Evolutionary conservation across 2,329 filamentous ascomycete species (phyloP).

Genomic region (Drechmeria coniospora): DNA sequence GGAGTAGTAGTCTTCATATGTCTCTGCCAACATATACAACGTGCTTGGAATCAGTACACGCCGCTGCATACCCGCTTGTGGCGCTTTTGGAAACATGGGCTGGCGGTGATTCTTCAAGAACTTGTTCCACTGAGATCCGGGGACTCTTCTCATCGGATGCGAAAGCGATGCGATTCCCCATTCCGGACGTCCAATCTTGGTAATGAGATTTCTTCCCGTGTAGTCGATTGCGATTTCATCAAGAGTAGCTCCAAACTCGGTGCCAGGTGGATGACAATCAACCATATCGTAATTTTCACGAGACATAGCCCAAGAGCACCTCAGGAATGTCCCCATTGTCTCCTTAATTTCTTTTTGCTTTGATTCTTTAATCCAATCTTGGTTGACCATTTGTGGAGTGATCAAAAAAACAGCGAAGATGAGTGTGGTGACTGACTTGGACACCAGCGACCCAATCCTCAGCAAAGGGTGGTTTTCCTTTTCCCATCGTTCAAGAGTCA

Average conservation of each 20-base stretch:
- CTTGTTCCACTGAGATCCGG: slow-evolving; percentile 10
- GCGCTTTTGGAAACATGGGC: slow-evolving; percentile 1
- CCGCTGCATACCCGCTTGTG: not conserved
- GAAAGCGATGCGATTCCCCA: slow-evolving; percentile 6
- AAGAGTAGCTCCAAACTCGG: slow-evolving; percentile 7
- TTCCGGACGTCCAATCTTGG: slow-evolving; percentile 2
- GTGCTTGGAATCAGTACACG: not conserved
- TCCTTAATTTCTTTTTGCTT: not conserved
- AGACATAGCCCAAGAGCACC: slow-evolving; percentile 5
- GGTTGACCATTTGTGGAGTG: slow-evolving; percentile 3
- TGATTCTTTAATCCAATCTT: slow-evolving; percentile 2
- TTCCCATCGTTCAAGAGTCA: slow-evolving; percentile 6
- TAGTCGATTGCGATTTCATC: slow-evolving; percentile 6
- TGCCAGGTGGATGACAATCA: slow-evolving; percentile 1
- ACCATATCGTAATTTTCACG: slow-evolving; percentile 1
- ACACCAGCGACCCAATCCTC: slow-evolving; percentile 5
- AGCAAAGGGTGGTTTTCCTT: slow-evolving; percentile 6
- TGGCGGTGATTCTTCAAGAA: slow-evolving; percentile 7
- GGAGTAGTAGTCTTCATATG: not conserved
- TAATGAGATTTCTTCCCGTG: slow-evolving; percentile 6
- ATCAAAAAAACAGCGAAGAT: slow-evolving; percentile 8
- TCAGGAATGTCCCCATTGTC: slow-evolving; percentile 4
- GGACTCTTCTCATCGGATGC: slow-evolving; percentile 7
- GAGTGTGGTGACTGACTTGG: slow-evolving; percentile 7
- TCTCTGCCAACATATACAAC: not conserved